A percentile compares a stretch with the other conserved stretches of the same genome.
Evolutionary conservation across 106 monocot species (phyloP).

Genomic region (Dioscorea alata): DNA sequence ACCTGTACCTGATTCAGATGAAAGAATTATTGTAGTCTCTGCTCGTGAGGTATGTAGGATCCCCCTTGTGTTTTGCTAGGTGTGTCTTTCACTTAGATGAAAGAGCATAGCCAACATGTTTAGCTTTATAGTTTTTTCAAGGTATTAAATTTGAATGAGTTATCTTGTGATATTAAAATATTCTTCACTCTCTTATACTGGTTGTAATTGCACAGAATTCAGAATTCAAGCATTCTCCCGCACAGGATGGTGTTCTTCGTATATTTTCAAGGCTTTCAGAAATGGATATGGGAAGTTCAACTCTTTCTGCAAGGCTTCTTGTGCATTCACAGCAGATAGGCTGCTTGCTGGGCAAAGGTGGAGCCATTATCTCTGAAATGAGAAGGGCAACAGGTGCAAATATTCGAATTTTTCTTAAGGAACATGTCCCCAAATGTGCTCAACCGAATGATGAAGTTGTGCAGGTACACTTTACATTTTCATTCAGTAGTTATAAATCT

Average conservation of each 20-base stretch:
- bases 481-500: too few species aligned
- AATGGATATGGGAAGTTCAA: constrained; percentile 40
- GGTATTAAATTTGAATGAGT: too few species aligned
- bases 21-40: constrained; percentile 67
- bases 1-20: constrained; percentile 60
- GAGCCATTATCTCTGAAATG: constrained; percentile 77
- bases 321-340: constrained; percentile 80
- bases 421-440: constrained; percentile 71
- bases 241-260: constrained; percentile 76
- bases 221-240: constrained; percentile 59
- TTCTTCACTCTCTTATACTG: not conserved
- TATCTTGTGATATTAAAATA: too few species aligned
- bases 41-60: constrained; percentile 43
- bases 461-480: constrained; percentile 30
- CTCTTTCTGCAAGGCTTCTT: constrained; percentile 66
- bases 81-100: too few species aligned
- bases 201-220: constrained; percentile 34
- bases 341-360: constrained; percentile 73
- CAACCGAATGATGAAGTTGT: constrained; percentile 84
- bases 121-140: too few species aligned
- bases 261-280: constrained; percentile 59
- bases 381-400: constrained; percentile 75
- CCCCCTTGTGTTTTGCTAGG: not conserved
- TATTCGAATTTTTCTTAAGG: constrained; percentile 72
- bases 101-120: too few species aligned